A percentile compares a stretch with the other conserved stretches of the same genome.
These are phyloP conservation scores for Rehmannia glutinosa DNA, from an alignment of 257 asterid species.

Conservation along the genomic window DNA sequence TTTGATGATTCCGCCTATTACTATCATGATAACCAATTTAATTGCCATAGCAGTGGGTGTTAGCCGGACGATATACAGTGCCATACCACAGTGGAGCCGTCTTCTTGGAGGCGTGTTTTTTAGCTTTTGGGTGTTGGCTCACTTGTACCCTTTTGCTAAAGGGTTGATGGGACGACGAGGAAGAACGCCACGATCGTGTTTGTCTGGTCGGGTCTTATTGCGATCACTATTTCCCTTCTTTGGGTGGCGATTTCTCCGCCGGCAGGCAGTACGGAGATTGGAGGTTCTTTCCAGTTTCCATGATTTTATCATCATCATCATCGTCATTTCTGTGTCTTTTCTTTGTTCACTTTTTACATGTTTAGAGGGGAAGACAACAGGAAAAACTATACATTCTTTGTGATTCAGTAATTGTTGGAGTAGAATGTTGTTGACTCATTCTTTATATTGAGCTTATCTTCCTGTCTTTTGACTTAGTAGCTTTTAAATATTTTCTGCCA, in stretches of 20 bases:
- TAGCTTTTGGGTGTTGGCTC: conserved; percentile 88
- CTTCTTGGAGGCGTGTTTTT: conserved; percentile 85
- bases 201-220: conserved; percentile 87
- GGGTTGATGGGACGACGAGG: conserved; percentile 87
- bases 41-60: conserved; percentile 81
- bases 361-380: too few relatives aligned
- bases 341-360: too few relatives aligned
- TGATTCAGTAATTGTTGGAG: too few relatives aligned
- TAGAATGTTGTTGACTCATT: too few relatives aligned
- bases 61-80: conserved; percentile 72
- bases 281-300: conserved; percentile 92
- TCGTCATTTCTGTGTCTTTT: too few relatives aligned
- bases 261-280: conserved; percentile 43
- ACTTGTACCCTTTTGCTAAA: conserved; percentile 75
- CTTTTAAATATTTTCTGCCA: too few relatives aligned
- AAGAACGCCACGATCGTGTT: conserved; percentile 82
- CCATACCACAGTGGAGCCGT: conserved; percentile 88
- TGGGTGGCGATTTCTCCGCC: conserved; percentile 89
- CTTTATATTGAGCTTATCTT: too few relatives aligned
- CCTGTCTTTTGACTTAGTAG: too few relatives aligned
- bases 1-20: conserved; percentile 70
- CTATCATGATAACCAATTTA: conserved; percentile 69
- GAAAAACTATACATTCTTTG: too few relatives aligned
- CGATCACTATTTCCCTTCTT: conserved; percentile 68
- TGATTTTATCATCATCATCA: too few relatives aligned